Conservation (phyloP, 345 rosid species). For the Citrus maxima region DNA sequence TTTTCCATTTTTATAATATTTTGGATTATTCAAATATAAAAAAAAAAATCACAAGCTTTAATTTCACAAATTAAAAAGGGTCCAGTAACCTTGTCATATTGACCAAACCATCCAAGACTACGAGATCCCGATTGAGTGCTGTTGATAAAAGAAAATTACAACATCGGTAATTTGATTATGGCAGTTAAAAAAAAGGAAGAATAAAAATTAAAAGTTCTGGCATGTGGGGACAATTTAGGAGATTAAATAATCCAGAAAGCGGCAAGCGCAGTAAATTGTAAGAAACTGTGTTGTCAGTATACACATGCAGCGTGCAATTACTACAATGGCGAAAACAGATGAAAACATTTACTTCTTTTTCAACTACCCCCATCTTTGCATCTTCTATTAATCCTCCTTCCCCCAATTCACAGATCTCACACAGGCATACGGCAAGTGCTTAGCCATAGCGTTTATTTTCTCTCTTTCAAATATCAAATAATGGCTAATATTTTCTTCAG, state of each 20-base stretch:
- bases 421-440: neutral
- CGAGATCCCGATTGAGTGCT: too few species aligned
- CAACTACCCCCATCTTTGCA: constrained; percentile 24
- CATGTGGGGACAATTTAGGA: neutral
- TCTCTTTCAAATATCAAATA: neutral
- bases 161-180: too few species aligned
- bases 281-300: neutral
- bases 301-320: constrained; percentile 16
- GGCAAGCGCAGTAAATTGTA: neutral
- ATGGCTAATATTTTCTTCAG: neutral
- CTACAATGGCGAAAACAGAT: constrained; percentile 39
- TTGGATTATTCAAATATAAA: too few species aligned
- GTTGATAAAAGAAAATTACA: too few species aligned
- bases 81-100: too few species aligned
- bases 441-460: too few species aligned
- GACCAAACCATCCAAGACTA: too few species aligned
- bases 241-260: neutral
- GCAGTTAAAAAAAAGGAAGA: too few species aligned
- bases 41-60: too few species aligned
- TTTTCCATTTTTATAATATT: too few species aligned
- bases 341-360: constrained; percentile 45
- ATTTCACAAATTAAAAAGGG: too few species aligned
- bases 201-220: too few species aligned
- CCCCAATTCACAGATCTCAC: neutral
- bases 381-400: constrained; percentile 6